phyloP scores from a whole-genome alignment of 2,329 filamentous ascomycete genomes.

The Byssochlamys sp. region DNA sequence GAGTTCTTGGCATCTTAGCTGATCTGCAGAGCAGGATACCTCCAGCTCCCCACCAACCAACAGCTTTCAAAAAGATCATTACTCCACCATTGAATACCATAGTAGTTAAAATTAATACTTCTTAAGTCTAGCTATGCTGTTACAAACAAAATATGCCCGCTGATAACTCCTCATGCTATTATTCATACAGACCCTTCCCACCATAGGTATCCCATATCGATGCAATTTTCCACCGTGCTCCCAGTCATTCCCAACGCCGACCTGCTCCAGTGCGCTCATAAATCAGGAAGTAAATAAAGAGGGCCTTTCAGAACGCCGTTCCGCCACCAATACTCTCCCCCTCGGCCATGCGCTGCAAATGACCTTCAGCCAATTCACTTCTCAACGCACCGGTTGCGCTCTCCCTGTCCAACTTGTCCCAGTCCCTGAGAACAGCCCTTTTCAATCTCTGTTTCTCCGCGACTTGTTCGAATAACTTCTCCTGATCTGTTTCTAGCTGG shows the following conservation, averaged over 20 bases:
- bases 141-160: neutral
- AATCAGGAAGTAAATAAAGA: neutral
- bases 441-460: conserved; percentile 36
- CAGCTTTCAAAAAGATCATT: neutral
- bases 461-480: conserved; percentile 36
- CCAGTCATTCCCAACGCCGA: neutral
- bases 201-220: neutral
- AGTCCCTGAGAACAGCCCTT: conserved; percentile 35
- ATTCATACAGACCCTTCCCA: neutral
- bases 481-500: conserved; percentile 37
- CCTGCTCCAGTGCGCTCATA: neutral
- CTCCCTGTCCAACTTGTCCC: conserved; percentile 40
- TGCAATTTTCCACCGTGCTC: neutral
- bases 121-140: neutral
- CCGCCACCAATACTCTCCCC: conserved; percentile 33
- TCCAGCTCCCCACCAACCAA: neutral
- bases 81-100: too few relatives aligned
- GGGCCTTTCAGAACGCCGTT: conserved; percentile 25
- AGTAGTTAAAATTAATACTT: too few relatives aligned
- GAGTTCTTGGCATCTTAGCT: neutral
- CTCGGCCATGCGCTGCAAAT: conserved; percentile 38
- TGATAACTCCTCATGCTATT: neutral
- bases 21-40: neutral
- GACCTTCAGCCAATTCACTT: conserved; percentile 40
- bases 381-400: conserved; percentile 37